A percentile compares a stretch with the other conserved stretches of the same genome.
Conservation (phyloP, 148 eudicot species). For the Bassia scoparia region DNA sequence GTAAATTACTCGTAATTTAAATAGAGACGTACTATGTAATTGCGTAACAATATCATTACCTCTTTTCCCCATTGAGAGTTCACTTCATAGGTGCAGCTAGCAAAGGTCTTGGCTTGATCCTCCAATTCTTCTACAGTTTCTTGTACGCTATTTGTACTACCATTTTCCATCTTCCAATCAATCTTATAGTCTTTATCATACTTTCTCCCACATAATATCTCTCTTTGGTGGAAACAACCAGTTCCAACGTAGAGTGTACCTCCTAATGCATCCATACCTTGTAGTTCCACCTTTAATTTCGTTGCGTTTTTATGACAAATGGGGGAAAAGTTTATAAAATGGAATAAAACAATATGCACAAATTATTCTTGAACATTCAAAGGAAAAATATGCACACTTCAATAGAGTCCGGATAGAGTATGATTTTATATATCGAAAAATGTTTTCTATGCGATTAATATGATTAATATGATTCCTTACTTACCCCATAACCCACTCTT, state of each 20-base stretch:
- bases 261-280: slow-evolving; percentile 68
- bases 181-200: slow-evolving; percentile 31
- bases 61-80: slow-evolving; percentile 78
- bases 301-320: neutral
- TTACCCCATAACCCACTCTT: slow-evolving; percentile 27
- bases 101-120: slow-evolving; percentile 40
- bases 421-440: too few relatives aligned
- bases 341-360: too few relatives aligned
- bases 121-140: slow-evolving; percentile 39
- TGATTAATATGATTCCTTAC: slow-evolving; percentile 28
- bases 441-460: too few relatives aligned
- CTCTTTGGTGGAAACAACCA: slow-evolving; percentile 87
- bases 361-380: too few relatives aligned
- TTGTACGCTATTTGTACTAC: neutral
- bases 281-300: slow-evolving; percentile 53
- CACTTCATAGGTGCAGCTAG: slow-evolving; percentile 58
- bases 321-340: too few relatives aligned
- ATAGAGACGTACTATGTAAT: too few relatives aligned
- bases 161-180: slow-evolving; percentile 34
- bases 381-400: too few relatives aligned
- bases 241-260: slow-evolving; percentile 75
- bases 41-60: too few relatives aligned
- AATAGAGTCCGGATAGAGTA: too few relatives aligned
- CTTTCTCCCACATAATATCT: slow-evolving; percentile 47
- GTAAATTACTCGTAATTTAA: too few relatives aligned